Evolutionary conservation across 106 monocot species (phyloP).

Genomic region (Acorus calamus): DNA sequence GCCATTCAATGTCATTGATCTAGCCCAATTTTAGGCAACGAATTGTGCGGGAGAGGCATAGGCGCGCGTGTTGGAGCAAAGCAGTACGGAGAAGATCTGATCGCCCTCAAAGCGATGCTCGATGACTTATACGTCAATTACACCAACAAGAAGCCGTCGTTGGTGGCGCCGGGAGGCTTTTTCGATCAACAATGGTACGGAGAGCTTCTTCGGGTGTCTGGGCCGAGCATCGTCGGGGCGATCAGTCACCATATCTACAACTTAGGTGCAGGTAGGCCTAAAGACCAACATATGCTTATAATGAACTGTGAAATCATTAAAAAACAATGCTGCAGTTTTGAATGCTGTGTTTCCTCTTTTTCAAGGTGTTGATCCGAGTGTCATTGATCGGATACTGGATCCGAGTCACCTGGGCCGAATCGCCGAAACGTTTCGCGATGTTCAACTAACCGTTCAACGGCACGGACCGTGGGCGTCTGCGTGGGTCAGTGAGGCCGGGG

Average conservation of each 20-base stretch:
- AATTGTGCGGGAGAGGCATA: conserved; percentile 33
- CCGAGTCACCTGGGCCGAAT: conserved; percentile 10
- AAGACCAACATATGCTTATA: not conserved
- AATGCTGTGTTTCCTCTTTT: not conserved
- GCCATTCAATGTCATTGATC: no score
- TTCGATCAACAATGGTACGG: conserved; percentile 30
- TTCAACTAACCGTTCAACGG: conserved; percentile 7
- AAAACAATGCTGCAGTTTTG: not conserved
- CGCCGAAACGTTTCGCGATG: conserved; percentile 23
- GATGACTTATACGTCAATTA: conserved; percentile 11
- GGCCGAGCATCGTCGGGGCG: conserved; percentile 25
- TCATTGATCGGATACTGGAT: conserved; percentile 27
- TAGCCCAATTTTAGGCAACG: conserved; percentile 24
- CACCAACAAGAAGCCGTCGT: conserved; percentile 1
- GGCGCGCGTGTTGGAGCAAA: conserved; percentile 13
- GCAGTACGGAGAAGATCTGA: conserved; percentile 43
- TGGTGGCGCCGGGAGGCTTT: conserved; percentile 47
- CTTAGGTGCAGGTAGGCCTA: conserved; percentile 30
- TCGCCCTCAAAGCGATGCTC: conserved; percentile 15
- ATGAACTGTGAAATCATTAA: no score
- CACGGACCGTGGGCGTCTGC: conserved; percentile 44
- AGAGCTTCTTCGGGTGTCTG: conserved; percentile 24
- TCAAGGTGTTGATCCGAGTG: conserved; percentile 12
- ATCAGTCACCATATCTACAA: conserved; percentile 56
- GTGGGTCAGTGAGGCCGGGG: conserved; percentile 65